These are phyloP conservation scores for Metarhizium rileyi DNA, from an alignment of 2,329 filamentous ascomycete species.

Conservation along the genomic window DNA sequence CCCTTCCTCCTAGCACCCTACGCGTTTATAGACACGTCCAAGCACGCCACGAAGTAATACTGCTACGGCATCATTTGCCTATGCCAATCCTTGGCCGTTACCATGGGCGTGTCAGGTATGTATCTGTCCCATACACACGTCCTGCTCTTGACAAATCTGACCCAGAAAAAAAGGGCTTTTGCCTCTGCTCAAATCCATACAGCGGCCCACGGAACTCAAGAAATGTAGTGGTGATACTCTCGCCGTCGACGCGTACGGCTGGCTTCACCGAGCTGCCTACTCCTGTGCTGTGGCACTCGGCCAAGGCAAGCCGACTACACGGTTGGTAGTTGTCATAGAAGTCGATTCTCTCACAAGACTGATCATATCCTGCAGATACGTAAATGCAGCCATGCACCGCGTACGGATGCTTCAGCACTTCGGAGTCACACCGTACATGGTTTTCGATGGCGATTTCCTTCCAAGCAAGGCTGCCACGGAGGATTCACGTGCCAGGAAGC, in stretches of 20 bases:
- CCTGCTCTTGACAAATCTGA: neutral
- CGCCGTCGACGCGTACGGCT: constrained; percentile 95
- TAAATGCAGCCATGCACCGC: constrained; percentile 82
- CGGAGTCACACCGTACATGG: constrained; percentile 84
- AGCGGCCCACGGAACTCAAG: constrained; percentile 77
- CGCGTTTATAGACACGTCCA: neutral
- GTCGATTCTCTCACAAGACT: neutral
- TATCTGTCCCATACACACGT: neutral
- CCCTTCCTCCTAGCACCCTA: neutral
- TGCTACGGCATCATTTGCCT: neutral
- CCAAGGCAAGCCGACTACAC: constrained; percentile 75
- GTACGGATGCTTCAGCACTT: constrained; percentile 93
- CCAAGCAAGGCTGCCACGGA: constrained; percentile 91
- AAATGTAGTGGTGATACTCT: constrained; percentile 81
- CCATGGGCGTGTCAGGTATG: constrained; percentile 29
- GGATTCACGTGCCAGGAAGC: constrained; percentile 59
- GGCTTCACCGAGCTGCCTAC: constrained; percentile 89
- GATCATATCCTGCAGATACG: constrained; percentile 48
- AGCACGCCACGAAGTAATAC: neutral
- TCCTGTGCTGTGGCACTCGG: constrained; percentile 87
- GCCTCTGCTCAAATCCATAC: constrained; percentile 90
- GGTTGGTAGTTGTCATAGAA: constrained; percentile 41
- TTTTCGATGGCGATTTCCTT: constrained; percentile 92
- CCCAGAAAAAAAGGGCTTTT: constrained; percentile 58
- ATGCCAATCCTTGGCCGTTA: constrained; percentile 6